phyloP scores from a whole-genome alignment of 2,329 filamentous ascomycete species.

The Bipolaris sorokiniana region DNA sequence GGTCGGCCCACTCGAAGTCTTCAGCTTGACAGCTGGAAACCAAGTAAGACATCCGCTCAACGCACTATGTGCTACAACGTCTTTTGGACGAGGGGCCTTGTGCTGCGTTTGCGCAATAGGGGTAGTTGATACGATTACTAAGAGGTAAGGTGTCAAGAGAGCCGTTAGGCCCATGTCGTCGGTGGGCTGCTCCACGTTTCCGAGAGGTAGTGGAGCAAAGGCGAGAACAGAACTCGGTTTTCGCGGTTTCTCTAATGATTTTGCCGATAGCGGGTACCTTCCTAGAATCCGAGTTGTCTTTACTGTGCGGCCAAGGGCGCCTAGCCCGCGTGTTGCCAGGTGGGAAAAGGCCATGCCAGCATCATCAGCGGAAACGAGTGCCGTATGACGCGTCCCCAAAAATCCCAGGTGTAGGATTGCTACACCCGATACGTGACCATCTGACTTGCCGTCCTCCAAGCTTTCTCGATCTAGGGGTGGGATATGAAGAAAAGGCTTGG shows the following conservation, averaged over 20 bases:
- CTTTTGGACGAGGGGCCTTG: slow-evolving; percentile 89
- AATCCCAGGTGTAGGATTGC: slow-evolving; percentile 92
- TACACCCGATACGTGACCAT: slow-evolving; percentile 81
- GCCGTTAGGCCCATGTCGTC: slow-evolving; percentile 90
- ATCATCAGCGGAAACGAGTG: slow-evolving; percentile 92
- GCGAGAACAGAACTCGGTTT: slow-evolving; percentile 96
- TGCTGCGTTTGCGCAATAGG: slow-evolving; percentile 96
- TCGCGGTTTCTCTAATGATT: slow-evolving; percentile 67
- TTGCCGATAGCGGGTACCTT: slow-evolving; percentile 77
- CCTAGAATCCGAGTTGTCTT: slow-evolving; percentile 91
- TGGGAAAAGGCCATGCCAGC: slow-evolving; percentile 98
- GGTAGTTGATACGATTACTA: slow-evolving; percentile 97
- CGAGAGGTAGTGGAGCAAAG: slow-evolving; percentile 86
- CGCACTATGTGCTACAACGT: slow-evolving; percentile 85
- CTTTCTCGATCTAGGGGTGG: slow-evolving; percentile 73
- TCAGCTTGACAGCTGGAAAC: slow-evolving; percentile 95
- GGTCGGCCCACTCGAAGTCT: slow-evolving; percentile 69
- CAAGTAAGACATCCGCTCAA: slow-evolving; percentile 94
- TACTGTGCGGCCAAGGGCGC: slow-evolving; percentile 81
- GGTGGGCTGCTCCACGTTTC: slow-evolving; percentile 89
- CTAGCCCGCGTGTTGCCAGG: slow-evolving; percentile 87
- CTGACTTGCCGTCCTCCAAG: slow-evolving; percentile 68
- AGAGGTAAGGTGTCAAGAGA: slow-evolving; percentile 90
- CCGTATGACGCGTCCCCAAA: slow-evolving; percentile 89
- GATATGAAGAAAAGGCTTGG: slow-evolving; percentile 87